Percentiles rank a stretch among this genome's conserved stretches.
Evolutionary conservation across 2,329 filamentous ascomycete genomes (phyloP).

Genomic region (Cytospora paraplurivora): DNA sequence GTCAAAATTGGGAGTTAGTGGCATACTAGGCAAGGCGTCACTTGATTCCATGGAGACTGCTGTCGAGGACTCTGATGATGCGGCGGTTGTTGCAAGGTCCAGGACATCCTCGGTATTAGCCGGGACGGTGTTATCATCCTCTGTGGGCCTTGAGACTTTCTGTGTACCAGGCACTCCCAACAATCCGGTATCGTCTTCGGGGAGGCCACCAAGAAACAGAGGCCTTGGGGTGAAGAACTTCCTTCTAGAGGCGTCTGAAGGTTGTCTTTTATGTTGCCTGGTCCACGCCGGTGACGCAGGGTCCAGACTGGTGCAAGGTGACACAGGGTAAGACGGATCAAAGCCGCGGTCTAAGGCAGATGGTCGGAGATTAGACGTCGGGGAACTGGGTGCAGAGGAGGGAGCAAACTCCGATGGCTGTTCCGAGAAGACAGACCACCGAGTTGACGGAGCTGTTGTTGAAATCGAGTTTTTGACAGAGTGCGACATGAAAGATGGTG

Average conservation of each 20-base stretch:
- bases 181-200: constrained; percentile 31
- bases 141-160: constrained; percentile 28
- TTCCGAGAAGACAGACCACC: constrained; percentile 67
- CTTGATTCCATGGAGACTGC: constrained; percentile 34
- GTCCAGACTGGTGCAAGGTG: constrained; percentile 75
- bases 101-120: constrained; percentile 37
- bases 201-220: constrained; percentile 33
- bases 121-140: constrained; percentile 36
- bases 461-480: constrained; percentile 54
- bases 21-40: constrained; percentile 25
- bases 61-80: constrained; percentile 41
- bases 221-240: constrained; percentile 45
- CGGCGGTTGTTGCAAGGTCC: constrained; percentile 33
- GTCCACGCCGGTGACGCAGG: constrained; percentile 65
- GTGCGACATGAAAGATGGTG: constrained; percentile 46
- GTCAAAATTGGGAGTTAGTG: constrained; percentile 30
- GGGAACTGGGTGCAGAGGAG: constrained; percentile 80
- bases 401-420: constrained; percentile 64
- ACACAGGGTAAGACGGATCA: constrained; percentile 75
- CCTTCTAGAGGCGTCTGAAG: constrained; percentile 57
- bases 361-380: constrained; percentile 70
- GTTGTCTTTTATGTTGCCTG: constrained; percentile 54
- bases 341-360: constrained; percentile 78
- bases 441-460: constrained; percentile 51
- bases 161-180: constrained; percentile 18